A percentile compares a stretch with the other conserved stretches of the same genome.
phyloP scores from a whole-genome alignment of 2,329 filamentous ascomycete genomes.

The Diaporthe vaccinii region DNA sequence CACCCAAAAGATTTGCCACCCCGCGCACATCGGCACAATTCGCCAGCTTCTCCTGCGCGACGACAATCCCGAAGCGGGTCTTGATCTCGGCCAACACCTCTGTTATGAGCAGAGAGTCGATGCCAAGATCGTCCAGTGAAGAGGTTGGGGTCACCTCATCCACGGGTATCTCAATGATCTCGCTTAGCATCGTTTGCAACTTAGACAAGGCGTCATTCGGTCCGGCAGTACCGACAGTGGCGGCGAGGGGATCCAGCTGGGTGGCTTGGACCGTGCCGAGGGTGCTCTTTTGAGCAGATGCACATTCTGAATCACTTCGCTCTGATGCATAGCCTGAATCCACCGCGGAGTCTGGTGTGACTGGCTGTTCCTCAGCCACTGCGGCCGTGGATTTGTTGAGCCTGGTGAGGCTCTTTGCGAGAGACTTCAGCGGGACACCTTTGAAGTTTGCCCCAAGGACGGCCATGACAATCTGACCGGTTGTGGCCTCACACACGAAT shows the following conservation, averaged over 20 bases:
- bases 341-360: neutral
- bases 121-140: constrained; percentile 50
- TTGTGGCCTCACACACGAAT: constrained; percentile 42
- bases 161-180: constrained; percentile 43
- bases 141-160: constrained; percentile 44
- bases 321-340: constrained; percentile 21
- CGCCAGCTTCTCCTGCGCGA: constrained; percentile 38
- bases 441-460: constrained; percentile 44
- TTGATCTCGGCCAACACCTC: constrained; percentile 51
- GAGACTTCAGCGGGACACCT: constrained; percentile 42
- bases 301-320: constrained; percentile 1
- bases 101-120: constrained; percentile 54
- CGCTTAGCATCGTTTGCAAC: constrained; percentile 35
- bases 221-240: neutral
- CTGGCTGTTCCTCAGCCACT: neutral
- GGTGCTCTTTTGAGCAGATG: neutral
- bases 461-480: constrained; percentile 38
- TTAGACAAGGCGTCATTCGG: neutral
- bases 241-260: neutral
- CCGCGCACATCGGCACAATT: constrained; percentile 6
- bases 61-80: constrained; percentile 37
- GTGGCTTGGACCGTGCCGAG: neutral
- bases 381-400: constrained; percentile 21
- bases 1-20: neutral
- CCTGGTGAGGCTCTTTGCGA: constrained; percentile 36